These are phyloP conservation scores for Ceratocystis cacaofunesta DNA, from an alignment of 2,329 filamentous ascomycete genomes.

Conservation along the genomic window DNA sequence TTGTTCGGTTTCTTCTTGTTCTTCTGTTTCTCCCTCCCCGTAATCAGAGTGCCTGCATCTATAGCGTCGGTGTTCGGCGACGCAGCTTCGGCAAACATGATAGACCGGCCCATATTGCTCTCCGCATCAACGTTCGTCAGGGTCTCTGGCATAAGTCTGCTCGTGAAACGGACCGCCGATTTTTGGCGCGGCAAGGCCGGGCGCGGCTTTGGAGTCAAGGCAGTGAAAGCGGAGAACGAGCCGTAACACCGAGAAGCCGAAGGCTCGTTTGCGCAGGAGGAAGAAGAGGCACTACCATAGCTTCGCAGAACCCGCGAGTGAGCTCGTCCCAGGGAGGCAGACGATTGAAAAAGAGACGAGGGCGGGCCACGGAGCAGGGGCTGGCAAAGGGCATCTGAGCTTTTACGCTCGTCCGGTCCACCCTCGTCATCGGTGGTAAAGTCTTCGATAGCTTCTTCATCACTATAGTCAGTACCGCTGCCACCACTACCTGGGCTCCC, in stretches of 20 bases:
- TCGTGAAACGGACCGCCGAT: conserved; percentile 50
- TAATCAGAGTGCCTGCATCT: no score
- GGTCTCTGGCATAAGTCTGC: conserved; percentile 56
- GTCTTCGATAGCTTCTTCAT: conserved; percentile 23
- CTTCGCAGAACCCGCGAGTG: no score
- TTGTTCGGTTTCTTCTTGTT: not conserved
- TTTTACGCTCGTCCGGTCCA: not conserved
- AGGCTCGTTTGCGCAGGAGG: not conserved
- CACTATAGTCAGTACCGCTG: conserved; percentile 12
- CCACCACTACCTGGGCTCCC: not conserved
- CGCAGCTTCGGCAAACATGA: conserved; percentile 53
- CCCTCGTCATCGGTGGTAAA: conserved; percentile 20
- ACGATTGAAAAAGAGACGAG: not conserved
- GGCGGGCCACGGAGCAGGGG: not conserved
- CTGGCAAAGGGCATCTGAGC: not conserved
- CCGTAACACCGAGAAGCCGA: conserved; percentile 16
- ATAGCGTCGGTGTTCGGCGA: not conserved
- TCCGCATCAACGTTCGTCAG: conserved; percentile 50
- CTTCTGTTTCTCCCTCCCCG: not conserved
- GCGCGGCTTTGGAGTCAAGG: conserved; percentile 20
- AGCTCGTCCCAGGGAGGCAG: no score
- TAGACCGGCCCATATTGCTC: conserved; percentile 42
- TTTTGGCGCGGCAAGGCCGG: conserved; percentile 39
- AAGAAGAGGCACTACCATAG: not conserved
- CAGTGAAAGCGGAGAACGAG: conserved; percentile 3